phyloP scores from a whole-genome alignment of 2,329 filamentous ascomycete genomes.

The Aplosporella prunicola region DNA sequence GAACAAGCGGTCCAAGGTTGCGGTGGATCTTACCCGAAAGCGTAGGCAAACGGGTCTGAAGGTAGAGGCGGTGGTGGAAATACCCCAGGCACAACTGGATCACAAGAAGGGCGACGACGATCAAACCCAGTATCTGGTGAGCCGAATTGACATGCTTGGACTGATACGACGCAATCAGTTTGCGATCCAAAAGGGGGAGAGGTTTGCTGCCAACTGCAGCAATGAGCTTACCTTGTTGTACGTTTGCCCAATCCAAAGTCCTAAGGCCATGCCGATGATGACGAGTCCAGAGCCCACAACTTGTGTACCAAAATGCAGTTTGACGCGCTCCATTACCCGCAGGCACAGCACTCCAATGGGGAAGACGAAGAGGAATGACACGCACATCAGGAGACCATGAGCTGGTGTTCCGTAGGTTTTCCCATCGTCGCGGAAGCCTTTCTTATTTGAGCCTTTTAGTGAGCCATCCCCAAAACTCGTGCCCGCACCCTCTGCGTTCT shows the following conservation, averaged over 20 bases:
- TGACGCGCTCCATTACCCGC: constrained; percentile 42
- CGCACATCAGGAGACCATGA: constrained; percentile 43
- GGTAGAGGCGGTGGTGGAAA: constrained; percentile 9
- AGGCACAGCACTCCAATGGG: constrained; percentile 48
- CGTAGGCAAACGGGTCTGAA: constrained; percentile 12
- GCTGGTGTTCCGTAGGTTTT: constrained; percentile 19
- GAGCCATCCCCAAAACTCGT: constrained; percentile 11
- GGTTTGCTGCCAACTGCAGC: too few species aligned
- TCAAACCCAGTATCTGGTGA: constrained; percentile 2
- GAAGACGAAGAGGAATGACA: constrained; percentile 46
- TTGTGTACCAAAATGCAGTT: constrained; percentile 49
- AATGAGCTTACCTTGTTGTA: constrained; percentile 47
- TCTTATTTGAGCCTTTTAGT: constrained; percentile 7
- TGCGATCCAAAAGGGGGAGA: too few species aligned
- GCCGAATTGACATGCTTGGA: constrained; percentile 43
- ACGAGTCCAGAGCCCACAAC: constrained; percentile 39
- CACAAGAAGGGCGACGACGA: background rate
- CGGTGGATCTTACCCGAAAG: constrained; percentile 14
- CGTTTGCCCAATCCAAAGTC: constrained; percentile 42
- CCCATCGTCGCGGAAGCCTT: constrained; percentile 15
- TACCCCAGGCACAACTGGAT: constrained; percentile 3
- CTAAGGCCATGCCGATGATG: constrained; percentile 43
- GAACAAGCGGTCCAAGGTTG: constrained; percentile 15
- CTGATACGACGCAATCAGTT: constrained; percentile 21
- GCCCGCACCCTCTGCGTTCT: constrained; percentile 16